Conservation (phyloP, 768 basidiomycete genomes). For the Rhodotorula kratochvilovae region DNA sequence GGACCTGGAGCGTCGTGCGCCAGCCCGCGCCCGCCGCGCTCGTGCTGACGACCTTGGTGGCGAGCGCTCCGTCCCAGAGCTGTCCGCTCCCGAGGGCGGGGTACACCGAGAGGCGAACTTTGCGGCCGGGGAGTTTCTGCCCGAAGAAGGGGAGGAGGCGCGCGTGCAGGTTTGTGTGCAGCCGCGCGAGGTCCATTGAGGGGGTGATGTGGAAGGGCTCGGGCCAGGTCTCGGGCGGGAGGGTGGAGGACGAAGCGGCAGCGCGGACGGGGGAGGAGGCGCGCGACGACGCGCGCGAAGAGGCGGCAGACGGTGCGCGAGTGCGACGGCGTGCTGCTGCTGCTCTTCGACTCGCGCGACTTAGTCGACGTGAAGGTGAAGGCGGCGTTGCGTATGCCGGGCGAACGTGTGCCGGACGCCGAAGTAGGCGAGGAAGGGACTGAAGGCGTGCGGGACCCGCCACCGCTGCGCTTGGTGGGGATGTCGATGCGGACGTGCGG, state of each 20-base stretch:
- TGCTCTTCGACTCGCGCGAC: neutral
- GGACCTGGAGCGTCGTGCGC: slow-evolving; percentile 9
- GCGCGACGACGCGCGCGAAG: slow-evolving; percentile 19
- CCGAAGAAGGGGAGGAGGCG: slow-evolving; percentile 45
- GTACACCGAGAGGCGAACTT: slow-evolving; percentile 42
- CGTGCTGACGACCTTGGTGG: slow-evolving; percentile 25
- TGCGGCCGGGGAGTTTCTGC: slow-evolving; percentile 40
- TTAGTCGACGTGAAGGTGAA: neutral
- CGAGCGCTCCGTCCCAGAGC: slow-evolving; percentile 28
- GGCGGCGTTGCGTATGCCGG: neutral
- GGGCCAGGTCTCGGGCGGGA: slow-evolving; percentile 24
- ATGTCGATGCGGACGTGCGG: slow-evolving; percentile 33
- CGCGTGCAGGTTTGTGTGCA: slow-evolving; percentile 42
- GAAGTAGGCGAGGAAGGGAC: slow-evolving; percentile 9
- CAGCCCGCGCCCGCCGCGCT: slow-evolving; percentile 18
- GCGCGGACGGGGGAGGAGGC: neutral
- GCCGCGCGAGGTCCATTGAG: slow-evolving; percentile 12
- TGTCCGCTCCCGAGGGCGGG: slow-evolving; percentile 12
- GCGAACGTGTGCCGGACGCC: neutral
- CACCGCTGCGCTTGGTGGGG: neutral
- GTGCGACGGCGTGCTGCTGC: neutral
- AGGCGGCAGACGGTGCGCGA: slow-evolving; percentile 13
- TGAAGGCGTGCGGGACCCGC: slow-evolving; percentile 10
- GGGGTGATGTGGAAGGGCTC: slow-evolving; percentile 17
- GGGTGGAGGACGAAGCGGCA: neutral